Percentiles rank a stretch among this genome's conserved stretches.
Conservation (phyloP, 1,284 basidiomycete genomes). For the Filobasidium uniguttulatum region DNA sequence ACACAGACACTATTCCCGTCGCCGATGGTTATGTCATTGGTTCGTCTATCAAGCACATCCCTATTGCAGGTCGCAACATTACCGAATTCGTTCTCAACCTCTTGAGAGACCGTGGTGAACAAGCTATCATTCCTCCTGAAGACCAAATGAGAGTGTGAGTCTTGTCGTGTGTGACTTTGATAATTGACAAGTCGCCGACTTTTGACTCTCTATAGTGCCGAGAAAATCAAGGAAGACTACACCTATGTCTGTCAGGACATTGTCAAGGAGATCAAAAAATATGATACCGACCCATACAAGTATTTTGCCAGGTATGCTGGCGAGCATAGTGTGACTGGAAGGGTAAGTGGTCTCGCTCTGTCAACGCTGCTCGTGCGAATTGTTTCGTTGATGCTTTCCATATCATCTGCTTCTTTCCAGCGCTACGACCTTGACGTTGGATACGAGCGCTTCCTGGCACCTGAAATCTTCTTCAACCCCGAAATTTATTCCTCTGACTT, state of each 20-base stretch:
- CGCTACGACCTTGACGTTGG: constrained; percentile 88
- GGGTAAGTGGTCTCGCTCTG: constrained; percentile 51
- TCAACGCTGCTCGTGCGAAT: too few relatives aligned
- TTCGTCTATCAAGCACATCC: constrained; percentile 97
- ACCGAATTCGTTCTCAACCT: constrained; percentile 94
- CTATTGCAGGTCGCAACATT: constrained; percentile 95
- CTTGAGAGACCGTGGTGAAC: constrained; percentile 89
- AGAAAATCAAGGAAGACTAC: constrained; percentile 96
- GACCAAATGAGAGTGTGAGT: constrained; percentile 67
- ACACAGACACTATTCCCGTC: constrained; percentile 37
- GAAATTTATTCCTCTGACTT: constrained; percentile 98
- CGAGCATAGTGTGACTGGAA: constrained; percentile 80
- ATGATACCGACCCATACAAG: constrained; percentile 91
- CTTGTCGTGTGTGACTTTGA: too few relatives aligned
- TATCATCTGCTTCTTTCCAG: constrained; percentile 35
- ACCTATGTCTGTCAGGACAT: constrained; percentile 99
- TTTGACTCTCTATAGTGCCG: constrained; percentile 18
- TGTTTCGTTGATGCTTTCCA: neutral
- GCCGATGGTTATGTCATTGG: constrained; percentile 98
- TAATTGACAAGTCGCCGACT: neutral
- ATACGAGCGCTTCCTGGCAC: constrained; percentile 97
- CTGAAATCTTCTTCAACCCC: constrained; percentile 99
- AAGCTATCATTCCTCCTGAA: constrained; percentile 79
- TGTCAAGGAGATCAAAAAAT: constrained; percentile 96
- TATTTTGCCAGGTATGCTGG: constrained; percentile 90